Base-by-base conservation (phyloP, 208 protist species). In the Spongospora subterranea region DNA sequence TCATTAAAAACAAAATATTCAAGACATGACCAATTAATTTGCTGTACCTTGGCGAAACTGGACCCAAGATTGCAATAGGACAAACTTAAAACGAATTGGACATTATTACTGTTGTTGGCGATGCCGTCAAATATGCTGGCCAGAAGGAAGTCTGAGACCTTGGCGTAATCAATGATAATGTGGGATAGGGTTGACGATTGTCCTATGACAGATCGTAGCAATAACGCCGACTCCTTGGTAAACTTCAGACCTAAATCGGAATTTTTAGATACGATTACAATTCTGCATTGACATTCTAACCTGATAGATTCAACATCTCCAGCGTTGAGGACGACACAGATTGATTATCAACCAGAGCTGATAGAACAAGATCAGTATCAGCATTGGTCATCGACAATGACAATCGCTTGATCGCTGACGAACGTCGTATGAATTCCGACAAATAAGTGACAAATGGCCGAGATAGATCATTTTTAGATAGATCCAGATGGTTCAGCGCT, bases 81-180 rank as follows among this genome's bases (percentile, higher is more conserved):
- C n/a, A 82, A 43, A n/a, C 71, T 82, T 35, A 82, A 43, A 43
- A 82, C 71, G n/a, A 82, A 82, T n/a, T 43, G 71, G n/a, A 82
- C 17, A 43, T 6, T 6, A 43, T 35, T 82, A 13, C 17, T 39
- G n/a, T 82, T 82, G n/a, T 82, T 82, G 17, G 71, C 6, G 71
- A 82, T 82, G 6, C 71, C 71, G 71, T 82, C 71, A 6, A 82
- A 35, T 6, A 82, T 35, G 71, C 71, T 35, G 6, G 71, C 71
- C 6, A 82, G 71, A 6, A 82, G 35, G n/a, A 82, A 82, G n/a
- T 82, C 71, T 6, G 17, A 40, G 6, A 82, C 17, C 35, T 43
- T 35, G 17, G 40, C 35, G 17, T n/a, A n/a, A 39, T 82, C 71
- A 35, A 82, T 35, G n/a, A 82, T 82, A 13, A 82, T 6, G n/a